These are phyloP conservation scores for Gloeophyllum trabeum DNA, from an alignment of 768 basidiomycete species.

Conservation along the genomic window DNA sequence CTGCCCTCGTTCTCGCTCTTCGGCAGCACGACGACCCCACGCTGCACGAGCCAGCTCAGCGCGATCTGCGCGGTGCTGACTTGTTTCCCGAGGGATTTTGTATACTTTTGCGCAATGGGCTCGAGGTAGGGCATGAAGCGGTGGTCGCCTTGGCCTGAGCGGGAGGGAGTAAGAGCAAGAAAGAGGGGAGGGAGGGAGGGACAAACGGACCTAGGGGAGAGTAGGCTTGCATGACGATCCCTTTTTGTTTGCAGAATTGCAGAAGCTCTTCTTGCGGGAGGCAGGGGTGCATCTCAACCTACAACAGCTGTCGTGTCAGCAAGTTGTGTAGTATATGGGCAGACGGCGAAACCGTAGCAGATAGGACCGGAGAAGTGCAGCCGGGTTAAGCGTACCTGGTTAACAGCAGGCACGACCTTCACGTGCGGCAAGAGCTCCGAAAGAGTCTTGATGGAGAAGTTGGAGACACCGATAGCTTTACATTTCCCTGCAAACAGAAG, in stretches of 20 bases:
- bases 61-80: slow-evolving; percentile 34
- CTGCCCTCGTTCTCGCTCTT: slow-evolving; percentile 36
- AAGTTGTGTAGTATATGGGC: too few species aligned
- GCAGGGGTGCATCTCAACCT: slow-evolving; percentile 24
- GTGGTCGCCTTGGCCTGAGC: too few species aligned
- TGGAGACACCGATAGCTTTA: slow-evolving; percentile 43
- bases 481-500: slow-evolving; percentile 30
- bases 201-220: slow-evolving; percentile 24
- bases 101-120: too few species aligned
- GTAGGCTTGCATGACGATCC: slow-evolving; percentile 35
- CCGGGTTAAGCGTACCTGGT: too few species aligned
- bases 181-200: slow-evolving; percentile 13
- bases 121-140: too few species aligned
- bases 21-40: slow-evolving; percentile 42
- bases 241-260: slow-evolving; percentile 27
- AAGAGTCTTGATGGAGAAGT: slow-evolving; percentile 39
- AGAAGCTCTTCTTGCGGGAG: slow-evolving; percentile 31
- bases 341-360: too few species aligned
- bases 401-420: slow-evolving; percentile 31
- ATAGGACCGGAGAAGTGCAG: too few species aligned
- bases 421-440: slow-evolving; percentile 23
- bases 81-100: slow-evolving; percentile 19
- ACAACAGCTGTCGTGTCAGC: too few species aligned
- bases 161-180: too few species aligned
- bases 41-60: slow-evolving; percentile 47